phyloP scores from a whole-genome alignment of 495 filamentous ascomycete species.

The Trichoderma reesei region DNA sequence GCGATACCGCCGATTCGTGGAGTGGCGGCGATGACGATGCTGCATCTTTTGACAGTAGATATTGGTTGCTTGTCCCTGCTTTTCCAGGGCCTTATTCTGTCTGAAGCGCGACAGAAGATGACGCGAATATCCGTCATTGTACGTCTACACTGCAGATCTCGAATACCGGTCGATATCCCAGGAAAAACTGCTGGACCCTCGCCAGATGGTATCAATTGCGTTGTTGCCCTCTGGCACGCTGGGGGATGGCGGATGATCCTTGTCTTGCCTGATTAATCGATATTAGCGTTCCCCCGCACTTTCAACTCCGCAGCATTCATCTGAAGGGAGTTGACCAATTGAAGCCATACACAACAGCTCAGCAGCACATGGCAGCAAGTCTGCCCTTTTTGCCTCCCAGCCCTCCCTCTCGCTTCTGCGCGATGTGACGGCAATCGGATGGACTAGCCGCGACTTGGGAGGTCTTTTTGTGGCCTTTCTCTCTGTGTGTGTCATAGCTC shows the following conservation, averaged over 20 bases:
- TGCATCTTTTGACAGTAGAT: background rate
- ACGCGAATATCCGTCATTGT: background rate
- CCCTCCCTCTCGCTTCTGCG: background rate
- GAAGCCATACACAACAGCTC: background rate
- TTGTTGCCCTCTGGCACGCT: background rate
- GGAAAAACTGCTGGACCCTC: background rate
- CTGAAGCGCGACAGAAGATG: background rate
- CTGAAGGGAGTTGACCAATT: background rate
- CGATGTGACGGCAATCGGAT: conserved; percentile 1
- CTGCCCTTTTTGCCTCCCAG: background rate
- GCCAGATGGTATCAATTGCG: background rate
- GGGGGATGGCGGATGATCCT: background rate
- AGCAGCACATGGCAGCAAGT: background rate
- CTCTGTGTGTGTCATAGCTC: background rate
- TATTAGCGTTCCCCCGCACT: conserved; percentile 2
- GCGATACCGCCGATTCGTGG: background rate
- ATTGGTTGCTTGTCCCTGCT: background rate
- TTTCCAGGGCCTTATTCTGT: background rate
- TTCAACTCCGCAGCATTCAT: background rate
- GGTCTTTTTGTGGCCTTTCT: no score
- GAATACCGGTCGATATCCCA: background rate
- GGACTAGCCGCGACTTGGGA: background rate
- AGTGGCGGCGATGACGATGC: background rate
- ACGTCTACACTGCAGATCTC: background rate
- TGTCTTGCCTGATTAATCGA: background rate